Conservation (phyloP, 306 rosid species). For the Inga oerstediana region DNA sequence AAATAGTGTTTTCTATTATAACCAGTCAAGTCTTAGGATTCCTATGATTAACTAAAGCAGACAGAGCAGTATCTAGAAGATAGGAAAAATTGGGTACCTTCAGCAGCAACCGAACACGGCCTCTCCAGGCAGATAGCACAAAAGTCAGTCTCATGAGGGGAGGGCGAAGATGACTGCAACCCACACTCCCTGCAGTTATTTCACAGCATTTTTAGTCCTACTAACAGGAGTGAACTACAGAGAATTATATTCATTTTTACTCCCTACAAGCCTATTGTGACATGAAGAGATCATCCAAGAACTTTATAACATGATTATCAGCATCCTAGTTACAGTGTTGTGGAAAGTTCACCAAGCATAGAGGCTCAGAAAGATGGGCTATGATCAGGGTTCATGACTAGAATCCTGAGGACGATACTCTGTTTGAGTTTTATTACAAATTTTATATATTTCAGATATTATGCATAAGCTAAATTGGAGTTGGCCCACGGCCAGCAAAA, state of each 20-base stretch:
- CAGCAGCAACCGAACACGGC: conserved; percentile 85
- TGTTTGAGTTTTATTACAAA: neutral
- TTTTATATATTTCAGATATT: neutral
- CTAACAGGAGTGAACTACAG: neutral
- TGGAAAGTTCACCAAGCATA: neutral
- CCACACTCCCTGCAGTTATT: conserved; percentile 81
- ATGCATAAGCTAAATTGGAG: neutral
- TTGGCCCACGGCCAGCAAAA: neutral
- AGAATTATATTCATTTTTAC: neutral
- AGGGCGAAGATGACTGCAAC: conserved; percentile 58
- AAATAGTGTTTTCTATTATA: neutral
- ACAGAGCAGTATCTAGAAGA: conserved; percentile 22
- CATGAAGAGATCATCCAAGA: neutral
- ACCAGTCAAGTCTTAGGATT: neutral
- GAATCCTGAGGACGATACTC: neutral
- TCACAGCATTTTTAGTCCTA: conserved; percentile 20
- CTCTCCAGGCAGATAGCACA: conserved; percentile 98
- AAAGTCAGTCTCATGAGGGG: conserved; percentile 64
- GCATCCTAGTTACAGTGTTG: neutral
- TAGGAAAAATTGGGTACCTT: conserved; percentile 53
- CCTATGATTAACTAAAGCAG: neutral
- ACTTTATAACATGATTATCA: neutral
- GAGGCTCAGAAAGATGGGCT: neutral
- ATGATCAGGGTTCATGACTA: neutral
- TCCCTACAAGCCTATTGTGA: neutral